Evolutionary conservation across 352 stramenopile species (phyloP), one percentile per base, ranked within the genome.

Genomic region (Globisporangium acanthophoron): DNA sequence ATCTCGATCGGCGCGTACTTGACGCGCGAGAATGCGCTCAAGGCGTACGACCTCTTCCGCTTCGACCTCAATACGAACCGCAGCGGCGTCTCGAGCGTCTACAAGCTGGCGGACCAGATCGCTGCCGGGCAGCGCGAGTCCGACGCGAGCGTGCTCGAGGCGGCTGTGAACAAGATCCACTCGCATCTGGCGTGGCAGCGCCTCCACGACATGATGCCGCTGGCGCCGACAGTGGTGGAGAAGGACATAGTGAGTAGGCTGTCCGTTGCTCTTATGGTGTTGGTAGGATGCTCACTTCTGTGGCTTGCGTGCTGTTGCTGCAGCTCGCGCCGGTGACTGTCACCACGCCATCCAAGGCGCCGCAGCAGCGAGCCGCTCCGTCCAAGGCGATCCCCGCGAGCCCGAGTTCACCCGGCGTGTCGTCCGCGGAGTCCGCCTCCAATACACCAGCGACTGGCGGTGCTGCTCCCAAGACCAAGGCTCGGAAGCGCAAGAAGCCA

Each of bases 41-140:
- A 71, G n/a, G 67, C 61, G 9, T 91, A 91, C 49, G 64, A 76
- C 8, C n/a, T 70, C 51, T 66, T 74, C 49, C 64, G 70, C 5
- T 62, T 63, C 12, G 58, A 61, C 12, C 68, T 83, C 53, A 62
- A 44, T 1, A 56, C 59, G 7, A 67, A 61, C 13, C 41, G 64
- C 29, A 56, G 51, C 5, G 69, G 67, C 1, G 70, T 72, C 15
- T 54, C 59, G 5, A 71, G 63, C 15, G 53, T 88, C 16, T 56
- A 58, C 31, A 61, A 73, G 33, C 54, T 70, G 15, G 65, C 35
- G 43, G 55, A 46, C 45, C 67, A 61, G 46, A 43, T 67, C 27
- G 57, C 55, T 18, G 46, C 16, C 2, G 56, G 57, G 2, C 74
- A 86, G 52, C 65, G 56, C 11, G 55, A 58, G 39, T 59, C 65